Evolutionary conservation across 2,329 filamentous ascomycete genomes (phyloP).

Genomic region (Claviceps maximensis): DNA sequence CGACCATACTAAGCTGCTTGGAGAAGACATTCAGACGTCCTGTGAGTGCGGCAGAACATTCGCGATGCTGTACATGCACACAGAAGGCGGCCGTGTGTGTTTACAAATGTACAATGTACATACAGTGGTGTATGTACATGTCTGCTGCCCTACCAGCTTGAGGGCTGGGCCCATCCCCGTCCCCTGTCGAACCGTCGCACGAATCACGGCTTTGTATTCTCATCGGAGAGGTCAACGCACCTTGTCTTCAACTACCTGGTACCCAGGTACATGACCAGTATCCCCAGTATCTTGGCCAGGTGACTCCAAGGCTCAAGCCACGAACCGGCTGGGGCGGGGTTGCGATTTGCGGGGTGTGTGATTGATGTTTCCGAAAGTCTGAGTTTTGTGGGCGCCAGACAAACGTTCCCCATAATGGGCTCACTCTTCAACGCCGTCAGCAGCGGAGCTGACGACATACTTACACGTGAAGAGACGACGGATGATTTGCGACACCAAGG

Average conservation of each 20-base stretch:
- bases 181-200: neutral
- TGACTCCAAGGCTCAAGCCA: slow-evolving; percentile 7
- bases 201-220: neutral
- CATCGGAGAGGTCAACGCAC: neutral
- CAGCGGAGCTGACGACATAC: neutral
- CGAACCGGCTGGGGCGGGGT: slow-evolving; percentile 6
- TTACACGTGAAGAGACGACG: neutral
- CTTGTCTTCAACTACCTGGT: neutral
- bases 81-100: too few species aligned
- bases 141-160: neutral
- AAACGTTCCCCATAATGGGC: neutral
- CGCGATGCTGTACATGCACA: too few species aligned
- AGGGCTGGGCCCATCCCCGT: neutral
- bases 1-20: too few species aligned
- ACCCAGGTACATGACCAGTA: too few species aligned
- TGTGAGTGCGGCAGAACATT: neutral
- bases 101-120: too few species aligned
- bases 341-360: slow-evolving; percentile 7
- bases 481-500: too few species aligned
- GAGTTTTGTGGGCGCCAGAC: neutral
- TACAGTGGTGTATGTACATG: too few species aligned
- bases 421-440: neutral
- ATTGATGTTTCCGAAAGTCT: neutral
- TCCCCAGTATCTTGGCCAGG: slow-evolving; percentile 3
- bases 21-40: too few species aligned